A percentile compares a stretch with the other conserved stretches of the same genome.
Conservation (phyloP, 2,329 filamentous ascomycete genomes). For the Eurotiales sp. region DNA sequence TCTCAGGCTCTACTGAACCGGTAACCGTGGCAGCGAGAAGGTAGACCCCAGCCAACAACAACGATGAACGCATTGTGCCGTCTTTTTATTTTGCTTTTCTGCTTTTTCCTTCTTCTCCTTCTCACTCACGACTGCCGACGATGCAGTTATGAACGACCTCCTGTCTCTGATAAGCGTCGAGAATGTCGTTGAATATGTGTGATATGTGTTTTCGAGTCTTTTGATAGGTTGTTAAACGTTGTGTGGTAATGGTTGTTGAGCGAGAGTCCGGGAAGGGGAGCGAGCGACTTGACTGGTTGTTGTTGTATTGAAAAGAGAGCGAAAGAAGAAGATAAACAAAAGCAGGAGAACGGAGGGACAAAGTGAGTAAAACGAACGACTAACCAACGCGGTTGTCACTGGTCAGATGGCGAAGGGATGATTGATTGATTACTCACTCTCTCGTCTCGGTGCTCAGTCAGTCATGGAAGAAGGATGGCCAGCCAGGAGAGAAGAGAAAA, state of each 20-base stretch:
- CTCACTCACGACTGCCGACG: not conserved
- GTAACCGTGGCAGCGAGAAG: conserved; percentile 10
- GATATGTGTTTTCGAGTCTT: not conserved
- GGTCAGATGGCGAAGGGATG: no score
- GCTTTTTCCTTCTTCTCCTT: not conserved
- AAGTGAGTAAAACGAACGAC: not conserved
- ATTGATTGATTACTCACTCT: no score
- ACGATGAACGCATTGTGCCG: conserved; percentile 12
- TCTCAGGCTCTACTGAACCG: conserved; percentile 8
- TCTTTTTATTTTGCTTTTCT: no score
- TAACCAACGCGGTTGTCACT: no score
- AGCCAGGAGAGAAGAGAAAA: not conserved
- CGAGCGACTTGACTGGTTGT: not conserved
- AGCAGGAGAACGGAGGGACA: not conserved
- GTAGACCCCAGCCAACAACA: conserved; percentile 11
- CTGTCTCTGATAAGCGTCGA: no score
- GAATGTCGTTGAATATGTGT: not conserved
- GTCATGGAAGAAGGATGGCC: no score
- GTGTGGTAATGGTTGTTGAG: not conserved
- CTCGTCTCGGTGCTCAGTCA: not conserved
- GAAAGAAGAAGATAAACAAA: not conserved
- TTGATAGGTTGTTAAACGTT: not conserved
- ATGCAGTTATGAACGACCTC: not conserved
- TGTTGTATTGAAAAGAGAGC: not conserved
- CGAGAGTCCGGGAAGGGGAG: not conserved